Conservation (phyloP, 192 early-diverging fungal genomes). For the Coemansia sp. region DNA sequence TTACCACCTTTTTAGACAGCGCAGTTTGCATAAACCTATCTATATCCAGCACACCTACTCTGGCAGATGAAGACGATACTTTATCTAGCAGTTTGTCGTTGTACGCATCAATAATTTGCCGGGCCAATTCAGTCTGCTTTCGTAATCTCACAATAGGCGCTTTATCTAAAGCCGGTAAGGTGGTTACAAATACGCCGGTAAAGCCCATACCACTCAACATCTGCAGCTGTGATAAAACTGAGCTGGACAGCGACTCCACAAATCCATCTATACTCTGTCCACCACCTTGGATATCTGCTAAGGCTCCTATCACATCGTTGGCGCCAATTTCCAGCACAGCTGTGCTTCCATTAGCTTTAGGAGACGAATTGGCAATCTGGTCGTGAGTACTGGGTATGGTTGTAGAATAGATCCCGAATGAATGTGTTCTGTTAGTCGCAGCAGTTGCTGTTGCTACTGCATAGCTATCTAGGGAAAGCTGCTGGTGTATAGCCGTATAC, state of each 20-base stretch:
- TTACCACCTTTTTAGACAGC: background rate
- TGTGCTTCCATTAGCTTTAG: background rate
- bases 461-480: background rate
- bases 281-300: conserved; percentile 2
- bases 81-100: conserved; percentile 13
- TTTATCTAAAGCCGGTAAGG: conserved; percentile 9
- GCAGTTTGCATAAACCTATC: conserved; percentile 8
- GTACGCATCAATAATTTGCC: conserved; percentile 9
- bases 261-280: background rate
- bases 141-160: conserved; percentile 11
- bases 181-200: conserved; percentile 14
- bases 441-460: conserved; percentile 1
- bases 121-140: background rate
- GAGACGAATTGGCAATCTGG: conserved; percentile 3
- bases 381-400: conserved; percentile 15
- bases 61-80: background rate
- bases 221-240: conserved; percentile 10
- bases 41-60: conserved; percentile 11
- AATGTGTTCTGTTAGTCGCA: background rate
- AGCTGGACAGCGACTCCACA: conserved; percentile 4
- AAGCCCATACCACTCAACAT: conserved; percentile 9
- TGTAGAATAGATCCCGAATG: conserved; percentile 9
- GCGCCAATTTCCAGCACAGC: conserved; percentile 15
- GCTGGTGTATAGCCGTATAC: conserved; percentile 8
- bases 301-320: conserved; percentile 10